Evolutionary conservation across 768 basidiomycete genomes (phyloP).

Genomic region (Lactarius tabidus): DNA sequence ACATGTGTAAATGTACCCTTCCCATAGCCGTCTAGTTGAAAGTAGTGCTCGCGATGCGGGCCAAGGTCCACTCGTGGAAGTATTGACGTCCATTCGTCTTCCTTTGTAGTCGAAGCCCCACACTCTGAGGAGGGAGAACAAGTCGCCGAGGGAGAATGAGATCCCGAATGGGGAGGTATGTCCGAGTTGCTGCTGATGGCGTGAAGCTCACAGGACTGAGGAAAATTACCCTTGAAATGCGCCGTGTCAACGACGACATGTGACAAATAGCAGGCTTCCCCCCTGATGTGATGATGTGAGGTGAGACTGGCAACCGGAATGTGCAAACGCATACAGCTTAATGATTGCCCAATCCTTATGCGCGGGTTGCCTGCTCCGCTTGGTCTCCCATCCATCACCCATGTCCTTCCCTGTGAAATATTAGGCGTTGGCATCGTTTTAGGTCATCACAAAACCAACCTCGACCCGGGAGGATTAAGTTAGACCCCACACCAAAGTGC

Average conservation of each 20-base stretch:
- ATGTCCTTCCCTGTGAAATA: conserved; percentile 68
- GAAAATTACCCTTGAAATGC: conserved; percentile 95
- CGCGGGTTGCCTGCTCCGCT: conserved; percentile 70
- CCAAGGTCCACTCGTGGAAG: conserved; percentile 77
- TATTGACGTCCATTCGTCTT: conserved; percentile 66
- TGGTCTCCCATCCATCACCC: conserved; percentile 99
- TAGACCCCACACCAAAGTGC: conserved; percentile 90
- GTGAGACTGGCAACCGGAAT: not conserved
- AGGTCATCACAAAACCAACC: conserved; percentile 38
- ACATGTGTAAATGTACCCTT: conserved; percentile 72
- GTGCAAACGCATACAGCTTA: conserved; percentile 59
- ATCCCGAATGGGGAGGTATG: conserved; percentile 26
- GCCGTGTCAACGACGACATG: conserved; percentile 88
- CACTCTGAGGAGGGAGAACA: conserved; percentile 25
- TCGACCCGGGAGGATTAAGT: conserved; percentile 87
- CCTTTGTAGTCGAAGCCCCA: conserved; percentile 30
- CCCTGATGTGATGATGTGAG: conserved; percentile 42
- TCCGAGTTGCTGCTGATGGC: conserved; percentile 43
- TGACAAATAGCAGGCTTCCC: conserved; percentile 67
- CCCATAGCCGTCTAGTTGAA: conserved; percentile 69
- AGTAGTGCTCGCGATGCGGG: conserved; percentile 85
- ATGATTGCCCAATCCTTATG: conserved; percentile 93
- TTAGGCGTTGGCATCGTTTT: not conserved
- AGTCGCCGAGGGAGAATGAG: conserved; percentile 19
- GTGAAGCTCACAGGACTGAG: conserved; percentile 79